Conservation (phyloP, 257 asterid genomes). For the Voacanga thouarsii region DNA sequence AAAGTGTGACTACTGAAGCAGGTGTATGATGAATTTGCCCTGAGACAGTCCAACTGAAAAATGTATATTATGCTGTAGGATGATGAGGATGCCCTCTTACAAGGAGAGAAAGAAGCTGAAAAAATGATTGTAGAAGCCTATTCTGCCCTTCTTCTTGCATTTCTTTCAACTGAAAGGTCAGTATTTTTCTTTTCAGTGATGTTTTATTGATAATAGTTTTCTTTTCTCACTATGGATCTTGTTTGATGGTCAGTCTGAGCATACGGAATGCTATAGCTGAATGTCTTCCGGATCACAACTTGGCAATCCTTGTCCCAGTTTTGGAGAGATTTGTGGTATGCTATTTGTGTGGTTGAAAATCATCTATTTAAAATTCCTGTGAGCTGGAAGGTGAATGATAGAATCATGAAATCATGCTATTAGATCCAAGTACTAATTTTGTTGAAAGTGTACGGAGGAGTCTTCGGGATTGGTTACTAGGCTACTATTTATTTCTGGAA, state of each 20-base stretch:
- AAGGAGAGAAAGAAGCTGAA: slow-evolving; percentile 94
- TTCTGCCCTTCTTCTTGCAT: slow-evolving; percentile 95
- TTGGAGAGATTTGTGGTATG: slow-evolving; percentile 98
- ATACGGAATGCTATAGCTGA: slow-evolving; percentile 55
- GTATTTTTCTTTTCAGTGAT: slow-evolving; percentile 6
- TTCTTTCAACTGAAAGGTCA: slow-evolving; percentile 94
- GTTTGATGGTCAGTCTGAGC: slow-evolving; percentile 50
- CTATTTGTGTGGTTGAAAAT: not conserved
- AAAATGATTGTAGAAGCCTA: slow-evolving; percentile 97
- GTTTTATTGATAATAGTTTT: slow-evolving; percentile 10
- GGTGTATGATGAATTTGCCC: slow-evolving; percentile 5
- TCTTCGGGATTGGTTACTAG: not conserved
- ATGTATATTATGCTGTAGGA: slow-evolving; percentile 45
- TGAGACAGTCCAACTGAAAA: not conserved
- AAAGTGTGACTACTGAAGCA: not conserved
- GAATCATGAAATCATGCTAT: not conserved
- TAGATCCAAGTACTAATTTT: not conserved
- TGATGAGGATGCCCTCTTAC: slow-evolving; percentile 76
- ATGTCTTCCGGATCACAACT: slow-evolving; percentile 64
- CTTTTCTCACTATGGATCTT: slow-evolving; percentile 16
- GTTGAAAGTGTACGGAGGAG: too few relatives aligned
- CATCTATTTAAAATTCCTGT: not conserved
- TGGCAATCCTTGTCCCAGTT: slow-evolving; percentile 76
- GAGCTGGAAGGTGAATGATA: not conserved
- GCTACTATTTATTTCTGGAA: too few relatives aligned